Evolutionary conservation across 2,329 filamentous ascomycete species (phyloP), one percentile per base, ranked within the genome.

Genomic region (Dactylella cylindrospora): DNA sequence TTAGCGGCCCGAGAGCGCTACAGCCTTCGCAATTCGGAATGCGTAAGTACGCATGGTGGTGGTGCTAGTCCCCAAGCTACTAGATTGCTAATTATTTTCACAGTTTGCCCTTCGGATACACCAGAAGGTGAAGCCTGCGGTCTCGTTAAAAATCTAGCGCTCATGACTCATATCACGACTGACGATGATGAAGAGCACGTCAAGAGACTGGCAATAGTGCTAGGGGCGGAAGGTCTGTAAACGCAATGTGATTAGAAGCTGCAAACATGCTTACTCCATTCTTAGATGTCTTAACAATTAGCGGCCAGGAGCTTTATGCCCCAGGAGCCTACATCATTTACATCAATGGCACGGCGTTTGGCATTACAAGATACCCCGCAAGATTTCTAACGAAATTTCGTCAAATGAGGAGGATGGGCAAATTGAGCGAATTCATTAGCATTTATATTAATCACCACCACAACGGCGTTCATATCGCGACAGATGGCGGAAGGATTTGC

Each of bases 161-260:
- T 98, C 54, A 98, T 98, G 93, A 98, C 94, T 45, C 94, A 98
- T 71, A 97, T 98, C 68, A 98, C 93, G 0, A 98, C 93, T 1
- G 89, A 95, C 66, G 89, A 95, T 53, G 90, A 96, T 53, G 93
- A 97, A 71, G 88, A 84, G 13, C 90, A 93, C 0, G 88, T 98
- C 12, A 85, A 84, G 69, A 85, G 88, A 69, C 83, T 94, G 72
- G 84, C 96, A 1, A 93, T 90, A 71, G 84, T 88, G 52, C 79
- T 97, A 20, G 90, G 95, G 36, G 85, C 88, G 2, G 88, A 88
- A 73, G 83, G 91, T 53, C 86, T 95, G 10, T 23, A 17, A 15
- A 20, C n/a, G n/a, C 10, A 26, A 17, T 35, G 12, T 4, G 10
- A 12, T n/a, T 13, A 25, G n/a, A 12, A n/a, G 20, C 32, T 47